phyloP scores from a whole-genome alignment of 164 flowering plant species.

The Warburgia ugandensis region DNA sequence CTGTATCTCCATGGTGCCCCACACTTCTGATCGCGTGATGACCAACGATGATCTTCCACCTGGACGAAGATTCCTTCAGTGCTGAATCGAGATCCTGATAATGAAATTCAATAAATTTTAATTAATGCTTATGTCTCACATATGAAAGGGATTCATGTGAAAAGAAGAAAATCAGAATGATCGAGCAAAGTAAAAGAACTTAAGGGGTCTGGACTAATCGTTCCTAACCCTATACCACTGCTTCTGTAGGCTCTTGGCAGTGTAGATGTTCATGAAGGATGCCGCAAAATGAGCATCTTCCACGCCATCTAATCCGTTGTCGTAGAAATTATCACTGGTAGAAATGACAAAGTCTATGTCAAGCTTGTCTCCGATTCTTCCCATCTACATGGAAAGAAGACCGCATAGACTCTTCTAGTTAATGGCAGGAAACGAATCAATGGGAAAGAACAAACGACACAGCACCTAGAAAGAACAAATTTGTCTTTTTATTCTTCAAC shows the following conservation, averaged over 20 bases:
- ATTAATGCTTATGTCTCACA: background rate
- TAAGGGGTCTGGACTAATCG: background rate
- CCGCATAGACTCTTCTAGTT: background rate
- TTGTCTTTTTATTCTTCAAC: background rate
- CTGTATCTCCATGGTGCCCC: conserved; percentile 53
- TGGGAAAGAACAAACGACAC: background rate
- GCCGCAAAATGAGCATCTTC: conserved; percentile 48
- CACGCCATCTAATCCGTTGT: conserved; percentile 39
- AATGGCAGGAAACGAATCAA: background rate
- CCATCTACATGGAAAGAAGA: conserved; percentile 42
- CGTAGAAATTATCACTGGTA: conserved; percentile 75
- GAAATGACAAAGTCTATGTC: conserved; percentile 61
- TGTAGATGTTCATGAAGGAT: conserved; percentile 56
- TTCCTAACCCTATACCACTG: conserved; percentile 61
- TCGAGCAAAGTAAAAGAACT: background rate
- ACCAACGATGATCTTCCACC: conserved; percentile 69
- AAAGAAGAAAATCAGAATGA: background rate
- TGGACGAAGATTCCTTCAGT: conserved; percentile 40
- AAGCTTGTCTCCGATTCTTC: conserved; percentile 45
- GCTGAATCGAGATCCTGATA: conserved; percentile 46
- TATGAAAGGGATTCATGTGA: conserved; percentile 18
- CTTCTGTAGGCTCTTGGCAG: conserved; percentile 58
- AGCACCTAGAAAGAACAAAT: background rate
- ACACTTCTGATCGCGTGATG: conserved; percentile 58
- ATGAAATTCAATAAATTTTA: background rate